A percentile compares a stretch with the other conserved stretches of the same genome.
These are phyloP conservation scores for Pyrenopolyporus hunteri DNA, from an alignment of 495 filamentous ascomycete species.

Conservation along the genomic window DNA sequence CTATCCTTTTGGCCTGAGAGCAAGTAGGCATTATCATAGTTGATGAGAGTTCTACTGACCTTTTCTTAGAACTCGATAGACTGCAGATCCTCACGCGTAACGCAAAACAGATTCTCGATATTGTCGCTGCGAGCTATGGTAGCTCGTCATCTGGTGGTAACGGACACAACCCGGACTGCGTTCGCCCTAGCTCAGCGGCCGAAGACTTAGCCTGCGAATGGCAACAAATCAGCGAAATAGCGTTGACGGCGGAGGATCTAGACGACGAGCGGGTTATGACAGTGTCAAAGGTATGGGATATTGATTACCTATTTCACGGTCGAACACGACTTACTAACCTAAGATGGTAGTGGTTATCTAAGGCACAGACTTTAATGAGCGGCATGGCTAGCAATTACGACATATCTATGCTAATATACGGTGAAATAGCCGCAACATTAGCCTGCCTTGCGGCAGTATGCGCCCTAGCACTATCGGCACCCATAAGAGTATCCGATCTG, in stretches of 20 bases:
- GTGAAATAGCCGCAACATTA: conserved; percentile 36
- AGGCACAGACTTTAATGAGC: conserved; percentile 78
- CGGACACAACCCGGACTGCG: conserved; percentile 49
- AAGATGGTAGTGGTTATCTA: conserved; percentile 63
- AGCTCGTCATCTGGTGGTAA: conserved; percentile 55
- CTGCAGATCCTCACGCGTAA: conserved; percentile 73
- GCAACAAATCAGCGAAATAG: conserved; percentile 46
- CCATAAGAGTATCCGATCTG: conserved; percentile 21
- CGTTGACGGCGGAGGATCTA: neutral
- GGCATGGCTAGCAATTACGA: conserved; percentile 92
- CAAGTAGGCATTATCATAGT: conserved; percentile 46
- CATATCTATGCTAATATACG: conserved; percentile 52
- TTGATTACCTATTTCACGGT: neutral
- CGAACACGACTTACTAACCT: conserved; percentile 18
- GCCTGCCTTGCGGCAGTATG: conserved; percentile 35
- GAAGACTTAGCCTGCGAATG: conserved; percentile 72
- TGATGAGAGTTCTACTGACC: conserved; percentile 20
- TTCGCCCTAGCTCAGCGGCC: conserved; percentile 51
- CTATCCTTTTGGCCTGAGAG: conserved; percentile 72
- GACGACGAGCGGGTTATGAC: conserved; percentile 36
- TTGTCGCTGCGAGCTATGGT: conserved; percentile 74
- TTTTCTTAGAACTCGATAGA: conserved; percentile 58
- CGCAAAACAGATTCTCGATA: conserved; percentile 75
- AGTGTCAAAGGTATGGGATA: conserved; percentile 40
- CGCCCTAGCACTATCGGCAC: conserved; percentile 26